A percentile compares a stretch with the other conserved stretches of the same genome.
Evolutionary conservation across 2,329 filamentous ascomycete species (phyloP).

Genomic region (Hypoxylon sp.): DNA sequence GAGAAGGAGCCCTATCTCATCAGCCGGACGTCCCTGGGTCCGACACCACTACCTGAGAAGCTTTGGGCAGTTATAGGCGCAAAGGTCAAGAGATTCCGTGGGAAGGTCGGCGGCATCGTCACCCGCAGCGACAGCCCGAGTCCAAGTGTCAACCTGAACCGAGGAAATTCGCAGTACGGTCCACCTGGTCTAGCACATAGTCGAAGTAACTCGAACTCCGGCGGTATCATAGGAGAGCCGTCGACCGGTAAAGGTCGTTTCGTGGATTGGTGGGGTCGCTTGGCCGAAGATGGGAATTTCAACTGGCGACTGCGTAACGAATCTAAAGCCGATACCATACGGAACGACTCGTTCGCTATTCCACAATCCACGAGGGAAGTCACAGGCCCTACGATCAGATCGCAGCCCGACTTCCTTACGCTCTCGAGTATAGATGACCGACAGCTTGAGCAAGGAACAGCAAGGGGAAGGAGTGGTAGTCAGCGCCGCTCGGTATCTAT

Average conservation of each 20-base stretch:
- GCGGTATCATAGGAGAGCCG: slow-evolving; percentile 27
- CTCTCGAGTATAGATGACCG: slow-evolving; percentile 54
- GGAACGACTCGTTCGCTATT: slow-evolving; percentile 41
- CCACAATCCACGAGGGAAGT: slow-evolving; percentile 41
- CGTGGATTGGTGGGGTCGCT: slow-evolving; percentile 56
- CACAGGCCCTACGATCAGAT: slow-evolving; percentile 24
- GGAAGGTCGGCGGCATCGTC: slow-evolving; percentile 46
- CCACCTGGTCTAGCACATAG: slow-evolving; percentile 46
- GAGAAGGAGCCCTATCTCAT: slow-evolving; percentile 51
- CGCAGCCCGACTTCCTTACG: slow-evolving; percentile 56
- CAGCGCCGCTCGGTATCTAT: slow-evolving; percentile 46
- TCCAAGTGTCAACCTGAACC: slow-evolving; percentile 59
- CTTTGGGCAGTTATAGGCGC: slow-evolving; percentile 52
- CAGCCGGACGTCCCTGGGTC: slow-evolving; percentile 58
- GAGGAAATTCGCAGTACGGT: slow-evolving; percentile 62
- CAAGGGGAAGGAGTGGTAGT: slow-evolving; percentile 34
- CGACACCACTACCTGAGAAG: slow-evolving; percentile 56
- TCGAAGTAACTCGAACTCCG: slow-evolving; percentile 48
- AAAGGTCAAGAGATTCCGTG: slow-evolving; percentile 49
- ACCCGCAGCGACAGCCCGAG: slow-evolving; percentile 46
- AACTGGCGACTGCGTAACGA: slow-evolving; percentile 49
- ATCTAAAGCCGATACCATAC: slow-evolving; percentile 38
- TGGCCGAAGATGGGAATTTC: slow-evolving; percentile 52
- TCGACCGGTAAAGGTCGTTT: slow-evolving; percentile 51
- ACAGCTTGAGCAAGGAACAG: slow-evolving; percentile 43